Evolutionary conservation across 2,329 filamentous ascomycete species (phyloP), one percentile per base, ranked within the genome.

Genomic region (Lomentospora prolificans): DNA sequence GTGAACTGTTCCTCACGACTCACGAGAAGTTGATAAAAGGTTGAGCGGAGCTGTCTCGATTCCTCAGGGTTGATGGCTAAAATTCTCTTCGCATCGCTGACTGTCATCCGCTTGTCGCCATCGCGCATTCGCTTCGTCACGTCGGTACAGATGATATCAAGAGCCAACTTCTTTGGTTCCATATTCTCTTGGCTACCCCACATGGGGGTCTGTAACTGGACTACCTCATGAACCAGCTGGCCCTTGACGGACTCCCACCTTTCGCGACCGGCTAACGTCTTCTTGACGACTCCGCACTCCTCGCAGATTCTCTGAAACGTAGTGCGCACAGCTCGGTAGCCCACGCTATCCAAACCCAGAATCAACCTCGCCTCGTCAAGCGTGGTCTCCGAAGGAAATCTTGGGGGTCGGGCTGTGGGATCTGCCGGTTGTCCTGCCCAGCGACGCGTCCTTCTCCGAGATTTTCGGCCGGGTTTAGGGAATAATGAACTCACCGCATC

Each of bases 331-430:
- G 80, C 70, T 30, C 76, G 77, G 66, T 94, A 94, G 44, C 79
- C 71, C 1, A 75, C 68, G 51, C 77, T 80, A 63, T 86, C 80
- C 31, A 95, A 73, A 36, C 72, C 74, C 27, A 95, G 73, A 58
- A 84, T 86, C 10, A 77, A 76, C 64, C 90, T 89, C 64, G 86
- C 85, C 68, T 92, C 87, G 60, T 89, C 85, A 57, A 94, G 80
- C 0, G 88, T 91, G 10, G 86, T 91, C 67, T 94, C 89, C 0
- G 88, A 92, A 1, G 87, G 87, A 60, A 90, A 94, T 22, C 89
- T 81, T 12, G 86, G 85, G 12, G 84, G 81, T 3, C 84, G 82
- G 1, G 84, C 78, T 12, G 30, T 33, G 5, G 82, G 81, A 64
- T 89, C 85, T 36, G 85, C 78, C 12, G 85, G 82, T 25, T 87